Base-by-base conservation (phyloP, 2,329 filamentous ascomycete species). In the Colletotrichum chrysophilum region DNA sequence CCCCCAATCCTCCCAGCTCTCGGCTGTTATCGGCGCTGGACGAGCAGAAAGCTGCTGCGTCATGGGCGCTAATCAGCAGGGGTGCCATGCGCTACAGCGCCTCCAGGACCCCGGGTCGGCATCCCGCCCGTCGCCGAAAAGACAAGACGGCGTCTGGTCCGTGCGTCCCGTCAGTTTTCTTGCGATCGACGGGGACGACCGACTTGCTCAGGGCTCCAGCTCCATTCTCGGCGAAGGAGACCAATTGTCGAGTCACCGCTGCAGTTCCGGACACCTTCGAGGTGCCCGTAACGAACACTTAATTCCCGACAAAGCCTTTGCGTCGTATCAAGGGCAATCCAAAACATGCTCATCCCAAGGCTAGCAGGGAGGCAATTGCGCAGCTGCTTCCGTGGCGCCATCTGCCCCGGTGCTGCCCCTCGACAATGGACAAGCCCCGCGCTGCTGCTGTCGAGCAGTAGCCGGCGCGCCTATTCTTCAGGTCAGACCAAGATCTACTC, bases 401-500 rank as follows among this genome's bases (percentile, higher is more conserved):
- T 43, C 28, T 38, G 66, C 16, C 18, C 28, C 56, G 34, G 61
- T 56, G 55, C 66, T 48, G 10, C 43, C 43, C 43, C 36, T 43
- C 65, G 58, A 64, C 62, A 60, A 60, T 66, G 65, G 65, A 21
- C 43, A 21, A 48, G 52, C 24, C n/a, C 68, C 14, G 18, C 70
- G 64, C 52, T 68, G 26, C 71, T 61, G n/a, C 55, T 70, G 26
- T 67, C 56, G 30, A 55, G 66, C 55, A 62, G 66, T 62, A 62
- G 56, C 62, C 66, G 70, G 66, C 74, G 70, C 26, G 48, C 69
- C 4, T 81, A 79, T 75, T 80, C 79, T 24, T 78, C 79, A 75
- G 79, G 79, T 80, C 62, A 80, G 77, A 66, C 28, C 58, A 34
- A 21, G 32, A 61, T 38, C 21, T 18, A 18, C 38, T 13, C 26